phyloP scores from a whole-genome alignment of 176 grass and related monocot species.

The Bothriochloa decipiens region DNA sequence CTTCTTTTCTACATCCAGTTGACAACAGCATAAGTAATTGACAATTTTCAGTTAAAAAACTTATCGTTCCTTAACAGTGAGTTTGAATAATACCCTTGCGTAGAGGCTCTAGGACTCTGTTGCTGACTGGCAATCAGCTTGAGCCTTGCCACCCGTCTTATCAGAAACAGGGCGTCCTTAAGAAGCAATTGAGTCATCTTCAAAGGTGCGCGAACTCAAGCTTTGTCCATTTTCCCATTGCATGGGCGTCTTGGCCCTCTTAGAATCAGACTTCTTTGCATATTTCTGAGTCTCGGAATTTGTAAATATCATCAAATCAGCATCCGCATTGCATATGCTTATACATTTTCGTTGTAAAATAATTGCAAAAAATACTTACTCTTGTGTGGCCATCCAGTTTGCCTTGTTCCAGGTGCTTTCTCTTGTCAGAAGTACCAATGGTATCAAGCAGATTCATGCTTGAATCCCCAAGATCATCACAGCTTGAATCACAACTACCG shows the following conservation, averaged over 20 bases:
- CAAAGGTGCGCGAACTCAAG: slow-evolving; percentile 55
- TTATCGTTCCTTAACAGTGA: slow-evolving; percentile 6
- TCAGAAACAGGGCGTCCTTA: slow-evolving; percentile 41
- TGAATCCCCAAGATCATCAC: slow-evolving; percentile 42
- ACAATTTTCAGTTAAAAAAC: slow-evolving; percentile 15
- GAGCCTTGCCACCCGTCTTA: slow-evolving; percentile 48
- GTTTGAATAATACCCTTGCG: slow-evolving; percentile 68
- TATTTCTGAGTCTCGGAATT: slow-evolving; percentile 56
- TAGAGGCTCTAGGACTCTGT: slow-evolving; percentile 81
- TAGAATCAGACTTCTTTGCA: slow-evolving; percentile 44
- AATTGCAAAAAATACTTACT: slow-evolving; percentile 38
- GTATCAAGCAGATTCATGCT: slow-evolving; percentile 40
- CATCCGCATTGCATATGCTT: background rate
- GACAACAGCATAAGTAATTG: slow-evolving; percentile 43
- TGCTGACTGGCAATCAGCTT: slow-evolving; percentile 44
- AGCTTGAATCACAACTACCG: slow-evolving; percentile 36
- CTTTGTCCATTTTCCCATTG: slow-evolving; percentile 38
- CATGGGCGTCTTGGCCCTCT: slow-evolving; percentile 46
- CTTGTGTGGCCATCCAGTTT: slow-evolving; percentile 46
- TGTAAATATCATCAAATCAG: slow-evolving; percentile 19
- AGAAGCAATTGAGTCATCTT: slow-evolving; percentile 51
- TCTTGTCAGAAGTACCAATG: slow-evolving; percentile 50
- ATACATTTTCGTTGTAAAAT: background rate
- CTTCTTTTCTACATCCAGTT: slow-evolving; percentile 75
- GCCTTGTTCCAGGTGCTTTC: slow-evolving; percentile 43